A percentile compares a stretch with the other conserved stretches of the same genome.
Evolutionary conservation across 805 yeast species (phyloP).

Genomic region (Metahyphopichia silvanorum): DNA sequence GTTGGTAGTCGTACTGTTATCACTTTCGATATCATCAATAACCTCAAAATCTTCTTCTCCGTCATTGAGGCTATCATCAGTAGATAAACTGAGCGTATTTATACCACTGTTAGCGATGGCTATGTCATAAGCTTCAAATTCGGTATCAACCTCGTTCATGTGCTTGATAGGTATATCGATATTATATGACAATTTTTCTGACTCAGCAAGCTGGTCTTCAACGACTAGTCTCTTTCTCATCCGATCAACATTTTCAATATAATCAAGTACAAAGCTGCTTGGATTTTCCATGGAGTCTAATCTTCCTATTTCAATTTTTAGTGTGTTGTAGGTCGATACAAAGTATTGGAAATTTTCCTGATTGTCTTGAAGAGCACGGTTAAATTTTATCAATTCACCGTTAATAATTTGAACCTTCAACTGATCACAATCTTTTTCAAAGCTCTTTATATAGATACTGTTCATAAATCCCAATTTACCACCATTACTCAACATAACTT

Average conservation of each 20-base stretch:
- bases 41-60: constrained; percentile 40
- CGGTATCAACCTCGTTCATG: constrained; percentile 8
- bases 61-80: constrained; percentile 8
- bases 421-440: constrained; percentile 33
- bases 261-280: constrained; percentile 52
- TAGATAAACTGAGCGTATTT: constrained; percentile 22
- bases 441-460: constrained; percentile 29
- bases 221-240: constrained; percentile 61
- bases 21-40: constrained; percentile 35
- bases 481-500: constrained; percentile 32
- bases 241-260: constrained; percentile 66
- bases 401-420: constrained; percentile 32
- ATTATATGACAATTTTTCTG: constrained; percentile 41
- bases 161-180: constrained; percentile 36
- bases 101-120: constrained; percentile 18
- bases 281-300: constrained; percentile 19
- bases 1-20: constrained; percentile 4
- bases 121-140: constrained; percentile 16
- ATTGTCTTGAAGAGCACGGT: constrained; percentile 60
- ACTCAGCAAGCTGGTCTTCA: constrained; percentile 46
- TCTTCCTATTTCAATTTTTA: constrained; percentile 43
- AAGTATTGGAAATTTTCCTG: constrained; percentile 55
- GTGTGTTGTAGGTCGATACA: constrained; percentile 43
- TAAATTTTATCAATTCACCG: constrained; percentile 46
- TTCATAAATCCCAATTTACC: constrained; percentile 31